A percentile compares a stretch with the other conserved stretches of the same genome.
Evolutionary conservation across 192 early-diverging fungal species (phyloP).

Genomic region (Pilaira anomala): DNA sequence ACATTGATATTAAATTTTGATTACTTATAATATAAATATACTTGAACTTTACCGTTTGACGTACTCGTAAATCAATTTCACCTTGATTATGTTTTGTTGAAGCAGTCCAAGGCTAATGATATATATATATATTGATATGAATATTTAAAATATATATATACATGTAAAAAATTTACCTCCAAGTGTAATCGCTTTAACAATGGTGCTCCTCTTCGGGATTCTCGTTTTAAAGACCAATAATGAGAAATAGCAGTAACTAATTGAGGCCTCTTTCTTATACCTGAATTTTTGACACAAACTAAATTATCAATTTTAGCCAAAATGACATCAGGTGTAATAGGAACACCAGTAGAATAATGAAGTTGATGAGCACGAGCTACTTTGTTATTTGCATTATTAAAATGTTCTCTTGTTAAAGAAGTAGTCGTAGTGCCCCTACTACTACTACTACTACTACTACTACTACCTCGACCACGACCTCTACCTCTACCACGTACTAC

Average conservation of each 20-base stretch:
- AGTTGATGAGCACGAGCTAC: conserved; percentile 54
- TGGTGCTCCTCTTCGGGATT: conserved; percentile 83
- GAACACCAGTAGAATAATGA: conserved; percentile 57
- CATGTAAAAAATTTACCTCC: conserved; percentile 54
- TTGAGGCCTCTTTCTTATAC: conserved; percentile 43
- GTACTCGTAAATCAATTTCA: conserved; percentile 49
- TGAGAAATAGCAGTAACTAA: conserved; percentile 66
- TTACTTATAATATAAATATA: neutral
- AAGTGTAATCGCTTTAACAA: conserved; percentile 92
- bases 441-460: neutral
- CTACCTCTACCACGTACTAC: conserved; percentile 15
- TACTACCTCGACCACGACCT: neutral
- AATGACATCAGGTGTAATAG: conserved; percentile 67
- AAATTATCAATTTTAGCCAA: conserved; percentile 41
- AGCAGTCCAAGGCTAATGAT: conserved; percentile 81
- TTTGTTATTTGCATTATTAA: conserved; percentile 34
- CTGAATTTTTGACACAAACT: conserved; percentile 12
- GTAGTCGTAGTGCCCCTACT: neutral
- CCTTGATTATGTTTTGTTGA: conserved; percentile 75
- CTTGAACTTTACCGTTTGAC: too few species aligned
- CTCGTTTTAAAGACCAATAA: conserved; percentile 95
- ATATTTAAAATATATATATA: too few species aligned
- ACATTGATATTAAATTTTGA: too few species aligned
- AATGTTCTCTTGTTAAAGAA: neutral
- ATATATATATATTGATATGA: neutral